Conservation (phyloP, 2,329 filamentous ascomycete genomes). For the Thielaviopsis populi region DNA sequence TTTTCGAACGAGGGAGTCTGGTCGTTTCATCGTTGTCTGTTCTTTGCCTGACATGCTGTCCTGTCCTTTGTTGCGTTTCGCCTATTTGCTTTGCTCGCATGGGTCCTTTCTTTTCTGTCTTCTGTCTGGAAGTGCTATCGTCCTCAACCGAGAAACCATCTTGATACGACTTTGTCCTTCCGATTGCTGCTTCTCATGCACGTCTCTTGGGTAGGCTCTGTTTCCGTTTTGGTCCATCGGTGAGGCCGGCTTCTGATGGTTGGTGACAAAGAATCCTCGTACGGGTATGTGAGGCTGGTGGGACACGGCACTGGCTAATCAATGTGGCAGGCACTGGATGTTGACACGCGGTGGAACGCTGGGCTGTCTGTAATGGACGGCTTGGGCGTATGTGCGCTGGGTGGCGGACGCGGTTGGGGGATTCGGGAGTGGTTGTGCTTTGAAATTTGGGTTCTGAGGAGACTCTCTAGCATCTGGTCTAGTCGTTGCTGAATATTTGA, state of each 20-base stretch:
- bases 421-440: conserved; percentile 27
- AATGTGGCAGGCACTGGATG: neutral
- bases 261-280: neutral
- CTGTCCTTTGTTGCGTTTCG: neutral
- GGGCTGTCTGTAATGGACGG: conserved; percentile 13
- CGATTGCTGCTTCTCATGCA: conserved; percentile 11
- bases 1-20: conserved; percentile 1
- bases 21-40: neutral
- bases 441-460: conserved; percentile 27
- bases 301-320: neutral
- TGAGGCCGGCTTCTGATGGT: neutral
- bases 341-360: neutral
- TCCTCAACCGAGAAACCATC: neutral
- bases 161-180: neutral
- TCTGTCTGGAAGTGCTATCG: neutral
- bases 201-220: neutral
- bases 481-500: neutral
- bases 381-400: conserved; percentile 12
- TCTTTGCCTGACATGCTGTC: neutral
- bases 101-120: neutral
- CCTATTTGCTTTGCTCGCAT: neutral
- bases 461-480: conserved; percentile 11
- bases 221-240: neutral
- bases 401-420: conserved; percentile 18
- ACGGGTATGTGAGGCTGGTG: neutral